Conservation (phyloP, 78 protist species). For the Isochrysis galbana region DNA sequence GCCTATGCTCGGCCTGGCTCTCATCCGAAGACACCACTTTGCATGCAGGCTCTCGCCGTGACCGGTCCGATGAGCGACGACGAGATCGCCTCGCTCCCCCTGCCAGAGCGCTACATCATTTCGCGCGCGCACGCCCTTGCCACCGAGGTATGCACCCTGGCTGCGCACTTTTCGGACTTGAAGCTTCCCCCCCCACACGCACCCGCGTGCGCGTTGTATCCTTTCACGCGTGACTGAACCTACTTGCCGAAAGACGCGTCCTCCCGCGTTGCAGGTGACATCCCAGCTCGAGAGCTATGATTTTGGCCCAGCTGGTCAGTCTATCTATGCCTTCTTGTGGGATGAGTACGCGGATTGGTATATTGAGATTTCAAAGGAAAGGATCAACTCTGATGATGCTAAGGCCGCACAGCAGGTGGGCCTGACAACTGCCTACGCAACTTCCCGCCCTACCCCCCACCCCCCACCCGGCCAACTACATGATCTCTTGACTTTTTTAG, state of each 20-base stretch:
- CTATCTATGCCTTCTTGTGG: slow-evolving; percentile 31
- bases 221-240: too few relatives aligned
- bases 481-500: too few relatives aligned
- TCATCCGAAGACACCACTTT: too few relatives aligned
- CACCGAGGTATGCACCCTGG: not conserved
- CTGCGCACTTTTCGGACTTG: not conserved
- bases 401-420: not conserved
- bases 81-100: not conserved
- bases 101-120: slow-evolving; percentile 30
- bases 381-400: not conserved
- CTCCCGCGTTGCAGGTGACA: not conserved
- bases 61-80: not conserved
- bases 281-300: not conserved
- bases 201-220: too few relatives aligned
- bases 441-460: too few relatives aligned
- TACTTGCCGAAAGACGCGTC: too few relatives aligned
- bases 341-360: slow-evolving; percentile 43
- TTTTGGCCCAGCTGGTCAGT: not conserved
- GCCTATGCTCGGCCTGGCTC: too few relatives aligned
- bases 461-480: too few relatives aligned
- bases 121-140: slow-evolving; percentile 32
- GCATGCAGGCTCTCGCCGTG: not conserved
- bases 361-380: not conserved
- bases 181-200: too few relatives aligned
- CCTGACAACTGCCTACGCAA: too few relatives aligned